phyloP scores from a whole-genome alignment of 805 yeast species.

The Isabelozyma gotoi region DNA sequence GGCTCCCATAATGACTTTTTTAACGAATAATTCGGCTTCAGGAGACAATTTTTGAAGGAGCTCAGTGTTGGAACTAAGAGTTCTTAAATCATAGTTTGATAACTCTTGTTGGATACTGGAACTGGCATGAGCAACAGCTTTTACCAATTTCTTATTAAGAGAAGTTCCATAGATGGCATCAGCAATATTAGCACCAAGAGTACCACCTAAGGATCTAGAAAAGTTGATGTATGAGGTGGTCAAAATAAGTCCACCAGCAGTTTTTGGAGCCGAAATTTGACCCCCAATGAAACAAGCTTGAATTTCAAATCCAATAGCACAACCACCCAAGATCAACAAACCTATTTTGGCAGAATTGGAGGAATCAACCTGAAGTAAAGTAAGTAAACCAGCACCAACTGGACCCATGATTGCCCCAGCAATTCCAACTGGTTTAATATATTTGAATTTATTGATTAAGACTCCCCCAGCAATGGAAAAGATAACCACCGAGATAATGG shows the following conservation, averaged over 20 bases:
- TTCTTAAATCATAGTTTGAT: slow-evolving; percentile 9
- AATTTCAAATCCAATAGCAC: slow-evolving; percentile 31
- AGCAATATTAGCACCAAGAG: slow-evolving; percentile 37
- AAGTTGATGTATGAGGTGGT: slow-evolving; percentile 41
- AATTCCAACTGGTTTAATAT: slow-evolving; percentile 32
- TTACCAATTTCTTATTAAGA: neutral
- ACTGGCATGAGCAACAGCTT: neutral
- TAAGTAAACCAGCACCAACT: slow-evolving; percentile 33
- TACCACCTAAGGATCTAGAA: slow-evolving; percentile 39
- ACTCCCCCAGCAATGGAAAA: slow-evolving; percentile 29
- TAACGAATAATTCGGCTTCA: slow-evolving; percentile 22
- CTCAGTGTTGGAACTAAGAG: slow-evolving; percentile 13
- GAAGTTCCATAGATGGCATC: neutral
- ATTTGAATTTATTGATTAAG: slow-evolving; percentile 27
- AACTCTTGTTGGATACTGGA: slow-evolving; percentile 16
- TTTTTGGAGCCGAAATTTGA: slow-evolving; percentile 42
- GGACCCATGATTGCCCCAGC: slow-evolving; percentile 26
- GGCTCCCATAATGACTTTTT: slow-evolving; percentile 21
- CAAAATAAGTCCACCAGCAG: slow-evolving; percentile 41
- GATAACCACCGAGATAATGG: slow-evolving; percentile 28
- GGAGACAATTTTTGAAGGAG: slow-evolving; percentile 15
- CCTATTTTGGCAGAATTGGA: slow-evolving; percentile 29
- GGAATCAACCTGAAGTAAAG: slow-evolving; percentile 28
- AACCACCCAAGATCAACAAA: slow-evolving; percentile 34
- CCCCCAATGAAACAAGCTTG: slow-evolving; percentile 30